Evolutionary conservation across 768 basidiomycete species (phyloP).

Genomic region (Mycena olivaceomarginata): DNA sequence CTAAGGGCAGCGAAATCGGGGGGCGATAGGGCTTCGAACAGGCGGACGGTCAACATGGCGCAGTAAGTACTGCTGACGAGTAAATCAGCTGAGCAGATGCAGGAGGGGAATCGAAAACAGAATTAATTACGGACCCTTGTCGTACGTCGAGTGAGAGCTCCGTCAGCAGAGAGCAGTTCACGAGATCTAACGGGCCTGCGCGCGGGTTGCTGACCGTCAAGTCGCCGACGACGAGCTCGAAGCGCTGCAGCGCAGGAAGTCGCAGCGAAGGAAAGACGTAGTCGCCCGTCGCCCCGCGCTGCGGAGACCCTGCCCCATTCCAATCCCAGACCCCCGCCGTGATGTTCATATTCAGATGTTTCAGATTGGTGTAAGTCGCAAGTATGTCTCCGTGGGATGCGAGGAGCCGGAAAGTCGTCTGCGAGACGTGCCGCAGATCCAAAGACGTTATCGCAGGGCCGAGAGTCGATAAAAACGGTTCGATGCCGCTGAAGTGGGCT

Average conservation of each 20-base stretch:
- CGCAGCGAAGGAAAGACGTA: constrained; percentile 42
- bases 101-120: background rate
- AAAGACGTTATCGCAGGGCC: constrained; percentile 17
- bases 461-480: constrained; percentile 33
- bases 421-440: constrained; percentile 26
- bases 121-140: constrained; percentile 7
- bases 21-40: constrained; percentile 37
- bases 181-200: constrained; percentile 42
- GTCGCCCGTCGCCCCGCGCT: constrained; percentile 34
- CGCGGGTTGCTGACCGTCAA: constrained; percentile 33
- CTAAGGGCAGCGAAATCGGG: constrained; percentile 32
- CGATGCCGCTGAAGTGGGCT: constrained; percentile 19
- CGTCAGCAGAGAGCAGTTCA: constrained; percentile 38
- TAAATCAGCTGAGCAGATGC: background rate
- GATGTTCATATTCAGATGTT: constrained; percentile 41
- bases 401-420: constrained; percentile 23
- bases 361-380: constrained; percentile 28
- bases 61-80: background rate
- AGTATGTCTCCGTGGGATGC: constrained; percentile 19
- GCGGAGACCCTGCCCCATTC: constrained; percentile 40
- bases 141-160: constrained; percentile 42
- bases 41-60: constrained; percentile 17
- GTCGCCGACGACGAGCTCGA: constrained; percentile 46
- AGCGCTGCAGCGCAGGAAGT: constrained; percentile 42
- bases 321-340: constrained; percentile 39